Evolutionary conservation across 73 alveolate species (phyloP), one percentile per base, ranked within the genome.

Genomic region (Paraurostyla sp.): DNA sequence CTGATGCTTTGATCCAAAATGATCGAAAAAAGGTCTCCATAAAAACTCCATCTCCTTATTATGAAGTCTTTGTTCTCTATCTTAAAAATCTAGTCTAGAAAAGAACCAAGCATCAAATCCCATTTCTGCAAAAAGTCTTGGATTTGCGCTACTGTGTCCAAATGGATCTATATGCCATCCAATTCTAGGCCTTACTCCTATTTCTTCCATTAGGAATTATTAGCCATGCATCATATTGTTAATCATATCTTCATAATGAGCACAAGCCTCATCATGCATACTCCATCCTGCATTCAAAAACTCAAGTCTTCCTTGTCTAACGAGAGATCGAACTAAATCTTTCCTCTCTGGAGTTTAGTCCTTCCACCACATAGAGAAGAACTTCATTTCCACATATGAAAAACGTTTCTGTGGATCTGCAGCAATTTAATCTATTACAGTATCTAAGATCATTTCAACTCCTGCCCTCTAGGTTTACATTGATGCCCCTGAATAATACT

Each of bases 91-190:
- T 25, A 94, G 92, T 89, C 99, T 96, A 1, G 98, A 94, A 69
- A 96, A 92, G 87, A 97, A 96, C 90, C 95, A 94, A 38, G 96
- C 97, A 45, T 96, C 95, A 76, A 97, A 96, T 51, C 98, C 98
- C 97, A 96, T 97, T 91, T 96, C 94, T 11, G 96, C 93, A 52
- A 93, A 95, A 42, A 96, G 91, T 29, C 94, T 92, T 16, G 99
- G 97, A 63, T 93, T 94, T 1, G 99, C 91, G 82, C 90, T 83
- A 15, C 95, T 71, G 84, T 97, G 99, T 0, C 99, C 99, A 80
- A 97, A 97, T 33, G 99, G 99, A 65, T 97, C 99, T 62, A 97
- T 88, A 81, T 95, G 94, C 99, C 99, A 97, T 13, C 98, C 98
- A 27, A 87, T 86, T 81, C 81, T 91, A 33, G 99, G 98, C 23